Base-by-base conservation (phyloP, 345 rosid genomes). In the Populus tremula region DNA sequence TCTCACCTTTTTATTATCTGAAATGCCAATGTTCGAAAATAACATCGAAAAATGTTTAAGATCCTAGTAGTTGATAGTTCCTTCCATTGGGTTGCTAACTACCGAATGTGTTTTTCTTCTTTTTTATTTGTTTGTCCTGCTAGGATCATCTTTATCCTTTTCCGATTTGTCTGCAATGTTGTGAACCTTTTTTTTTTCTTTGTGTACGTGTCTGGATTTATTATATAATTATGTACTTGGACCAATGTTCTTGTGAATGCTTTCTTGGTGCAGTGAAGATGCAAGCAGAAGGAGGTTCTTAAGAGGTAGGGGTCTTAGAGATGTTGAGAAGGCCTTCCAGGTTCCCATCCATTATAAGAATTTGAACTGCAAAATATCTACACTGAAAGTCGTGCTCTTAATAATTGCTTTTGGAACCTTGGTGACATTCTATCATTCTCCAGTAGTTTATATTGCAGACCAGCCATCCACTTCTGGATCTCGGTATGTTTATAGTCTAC, bases 241-340 rank as follows among this genome's bases (percentile, higher is more conserved):
- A 38, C 73, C 29, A 7, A 45, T 71, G 39, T 56, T 25, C 4
- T 8, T 5, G 36, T 54, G 38, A 10, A 68, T 68, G 21, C 31
- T n/a, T 64, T n/a, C 63, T 78, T 68, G 49, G 66, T 64, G 21
- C 84, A 92, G 93, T 75, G 97, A 91, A 14, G 93, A 92, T 49
- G 62, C 83, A 25, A 81, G 56, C 80, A 90, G 87, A 78, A 88
- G 88, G 66, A 89, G 85, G 75, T 84, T 68, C 27, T 84, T 76
- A 31, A 90, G 90, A 76, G 84, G 79, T 59, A 89, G 80, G 81
- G 86, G 84, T 76, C 67, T 84, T 71, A 90, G 81, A 82, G 89
- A 87, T 86, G 91, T 89, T 71, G 97, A 90, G 79, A 91, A 83
- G 85, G 90, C 84, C 27, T 76, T 88, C 69, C 86, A 79, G 72